These are phyloP conservation scores for Boeremia exigua DNA, from an alignment of 2,329 filamentous ascomycete genomes.

Conservation along the genomic window DNA sequence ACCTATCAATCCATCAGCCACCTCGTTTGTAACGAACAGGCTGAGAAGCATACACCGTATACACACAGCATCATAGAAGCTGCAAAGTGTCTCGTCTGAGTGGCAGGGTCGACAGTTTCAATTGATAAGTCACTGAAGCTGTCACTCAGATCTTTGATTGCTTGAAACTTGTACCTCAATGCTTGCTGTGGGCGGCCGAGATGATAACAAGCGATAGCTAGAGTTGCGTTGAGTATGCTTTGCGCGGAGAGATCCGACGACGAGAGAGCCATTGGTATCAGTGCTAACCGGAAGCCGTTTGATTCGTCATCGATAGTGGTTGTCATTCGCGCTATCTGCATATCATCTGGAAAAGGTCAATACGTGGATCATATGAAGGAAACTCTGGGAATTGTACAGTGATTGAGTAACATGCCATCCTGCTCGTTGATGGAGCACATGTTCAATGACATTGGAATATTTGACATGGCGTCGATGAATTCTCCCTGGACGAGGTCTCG, in stretches of 20 bases:
- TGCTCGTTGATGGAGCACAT: neutral
- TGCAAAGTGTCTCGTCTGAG: conserved; percentile 52
- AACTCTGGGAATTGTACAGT: neutral
- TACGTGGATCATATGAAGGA: conserved; percentile 17
- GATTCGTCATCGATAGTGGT: conserved; percentile 54
- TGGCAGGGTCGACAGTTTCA: conserved; percentile 25
- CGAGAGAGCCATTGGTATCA: conserved; percentile 55
- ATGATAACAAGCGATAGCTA: conserved; percentile 55
- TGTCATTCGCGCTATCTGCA: conserved; percentile 53
- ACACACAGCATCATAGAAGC: conserved; percentile 60
- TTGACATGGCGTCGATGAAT: neutral
- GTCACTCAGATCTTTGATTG: conserved; percentile 50
- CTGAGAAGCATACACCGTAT: conserved; percentile 49
- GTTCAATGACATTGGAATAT: neutral
- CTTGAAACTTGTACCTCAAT: conserved; percentile 52
- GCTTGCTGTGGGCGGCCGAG: conserved; percentile 50
- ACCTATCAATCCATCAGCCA: conserved; percentile 42
- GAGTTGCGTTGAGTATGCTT: conserved; percentile 54
- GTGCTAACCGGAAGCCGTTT: conserved; percentile 56
- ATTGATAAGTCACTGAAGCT: conserved; percentile 39
- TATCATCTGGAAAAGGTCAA: conserved; percentile 49
- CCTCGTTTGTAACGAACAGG: neutral
- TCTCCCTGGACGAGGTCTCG: neutral
- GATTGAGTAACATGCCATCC: conserved; percentile 28
- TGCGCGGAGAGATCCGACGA: conserved; percentile 43